Evolutionary conservation across 768 basidiomycete species (phyloP), one percentile per base, ranked within the genome.

Genomic region (Paxillus ammoniavirescens): DNA sequence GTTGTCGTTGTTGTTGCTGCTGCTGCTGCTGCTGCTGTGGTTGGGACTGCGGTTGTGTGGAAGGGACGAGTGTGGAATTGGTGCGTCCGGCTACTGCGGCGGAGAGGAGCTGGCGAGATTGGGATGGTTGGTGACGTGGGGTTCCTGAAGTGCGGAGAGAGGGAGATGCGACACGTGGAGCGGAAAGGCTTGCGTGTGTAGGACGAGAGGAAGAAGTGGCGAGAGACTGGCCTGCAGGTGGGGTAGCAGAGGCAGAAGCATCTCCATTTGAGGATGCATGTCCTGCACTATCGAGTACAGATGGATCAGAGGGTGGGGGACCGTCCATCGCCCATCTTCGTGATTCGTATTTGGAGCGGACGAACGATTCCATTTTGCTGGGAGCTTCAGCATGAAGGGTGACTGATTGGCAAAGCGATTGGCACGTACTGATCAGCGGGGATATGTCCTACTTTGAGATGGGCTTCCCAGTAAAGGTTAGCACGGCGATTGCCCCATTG

Each of bases 311-410:
- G 21, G 21, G 21, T 21, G 21, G 21, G 21, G 21, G 21, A 3
- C 21, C 21, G 21, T 21, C 21, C 3, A 21, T 21, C 21, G 21
- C 21, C 21, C 21, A 21, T 21, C 21, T 21, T 21, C 21, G 21
- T 21, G 89, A 84, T 71, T 99, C 96, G 69, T 99, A 99, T 70
- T 99, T 98, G 18, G 91, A 94, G 47, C 96, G 87, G 55, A 98
- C 90, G 72, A 94, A 98, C 0, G 91, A 93, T 53, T 98, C 96
- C 78, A 98, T 94, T 81, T 98, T 98, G 69, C 95, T 96, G 66
- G 21, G 8, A 7, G 13, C 18, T 44, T 33, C 38, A 28, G 41
- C 10, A 45, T 12, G 31, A 14, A 44, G 42, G 21, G 48, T 5
- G 35, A 35, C 35, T 35, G 49, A 45, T 33, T 15, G 37, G 41